These are phyloP conservation scores for Medicago ruthenica DNA, from an alignment of 306 rosid genomes.

Conservation along the genomic window DNA sequence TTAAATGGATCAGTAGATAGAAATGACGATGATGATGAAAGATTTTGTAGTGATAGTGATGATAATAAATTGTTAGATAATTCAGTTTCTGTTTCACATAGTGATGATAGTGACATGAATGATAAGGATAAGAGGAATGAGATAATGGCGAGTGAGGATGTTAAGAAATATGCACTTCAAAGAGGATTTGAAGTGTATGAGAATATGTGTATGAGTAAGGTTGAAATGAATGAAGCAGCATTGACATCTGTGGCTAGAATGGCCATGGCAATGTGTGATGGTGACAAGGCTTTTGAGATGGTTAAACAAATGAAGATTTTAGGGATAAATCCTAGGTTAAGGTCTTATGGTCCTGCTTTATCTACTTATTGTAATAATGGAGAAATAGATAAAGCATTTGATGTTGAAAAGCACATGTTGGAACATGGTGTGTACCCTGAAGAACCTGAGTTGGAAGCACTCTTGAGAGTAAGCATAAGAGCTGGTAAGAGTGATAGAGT, in stretches of 20 bases:
- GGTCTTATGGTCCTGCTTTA: conserved; percentile 90
- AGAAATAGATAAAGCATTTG: conserved; percentile 77
- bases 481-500: conserved; percentile 70
- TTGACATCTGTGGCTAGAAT: conserved; percentile 92
- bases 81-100: not conserved
- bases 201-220: conserved; percentile 64
- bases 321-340: conserved; percentile 77
- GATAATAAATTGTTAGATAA: conserved; percentile 28
- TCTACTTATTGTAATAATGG: conserved; percentile 68
- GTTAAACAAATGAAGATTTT: conserved; percentile 83
- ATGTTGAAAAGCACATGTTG: conserved; percentile 87
- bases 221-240: conserved; percentile 86
- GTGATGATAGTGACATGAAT: not conserved
- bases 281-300: conserved; percentile 90
- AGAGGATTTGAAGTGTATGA: conserved; percentile 83
- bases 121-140: not conserved
- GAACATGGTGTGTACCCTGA: conserved; percentile 85
- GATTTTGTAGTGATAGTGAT: conserved; percentile 30
- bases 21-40: not conserved
- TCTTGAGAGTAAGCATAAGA: conserved; percentile 65
- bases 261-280: conserved; percentile 92
- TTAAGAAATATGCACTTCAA: conserved; percentile 68
- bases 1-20: not conserved
- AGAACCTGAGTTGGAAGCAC: conserved; percentile 86
- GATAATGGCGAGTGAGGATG: conserved; percentile 68